Evolutionary conservation across 371 early-diverging fungal species (phyloP).

Genomic region (Choanephora cucurbitarum): DNA sequence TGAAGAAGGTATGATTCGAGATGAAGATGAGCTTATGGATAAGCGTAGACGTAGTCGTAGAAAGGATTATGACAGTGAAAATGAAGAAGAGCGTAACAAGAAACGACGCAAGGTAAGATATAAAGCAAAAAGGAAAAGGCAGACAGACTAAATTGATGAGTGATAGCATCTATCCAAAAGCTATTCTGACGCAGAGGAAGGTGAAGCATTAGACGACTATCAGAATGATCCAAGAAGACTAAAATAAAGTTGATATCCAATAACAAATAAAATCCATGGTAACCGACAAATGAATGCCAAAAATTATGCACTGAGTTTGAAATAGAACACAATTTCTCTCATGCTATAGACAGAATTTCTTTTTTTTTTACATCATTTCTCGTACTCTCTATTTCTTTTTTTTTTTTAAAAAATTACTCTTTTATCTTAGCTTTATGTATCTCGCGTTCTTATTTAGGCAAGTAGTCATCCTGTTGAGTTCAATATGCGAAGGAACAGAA

Average conservation of each 20-base stretch:
- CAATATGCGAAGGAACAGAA: no score
- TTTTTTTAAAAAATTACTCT: neutral
- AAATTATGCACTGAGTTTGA: no score
- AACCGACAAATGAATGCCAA: no score
- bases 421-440: no score
- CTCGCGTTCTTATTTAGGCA: no score
- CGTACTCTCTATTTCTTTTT: neutral
- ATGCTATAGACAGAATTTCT: no score
- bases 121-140: no score
- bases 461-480: no score
- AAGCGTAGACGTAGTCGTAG: conserved; percentile 23
- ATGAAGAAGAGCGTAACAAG: conserved; percentile 24
- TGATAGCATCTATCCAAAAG: conserved; percentile 16
- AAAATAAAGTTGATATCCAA: conserved; percentile 6
- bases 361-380: no score
- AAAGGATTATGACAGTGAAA: conserved; percentile 28
- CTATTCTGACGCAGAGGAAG: conserved; percentile 43
- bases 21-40: conserved; percentile 14
- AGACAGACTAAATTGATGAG: no score
- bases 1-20: conserved; percentile 34
- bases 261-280: no score
- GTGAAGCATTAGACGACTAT: conserved; percentile 36
- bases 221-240: conserved; percentile 22
- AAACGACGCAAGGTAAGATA: conserved; percentile 32
- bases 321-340: no score